phyloP scores from a whole-genome alignment of 768 basidiomycete genomes.

The Auricularia sp. region DNA sequence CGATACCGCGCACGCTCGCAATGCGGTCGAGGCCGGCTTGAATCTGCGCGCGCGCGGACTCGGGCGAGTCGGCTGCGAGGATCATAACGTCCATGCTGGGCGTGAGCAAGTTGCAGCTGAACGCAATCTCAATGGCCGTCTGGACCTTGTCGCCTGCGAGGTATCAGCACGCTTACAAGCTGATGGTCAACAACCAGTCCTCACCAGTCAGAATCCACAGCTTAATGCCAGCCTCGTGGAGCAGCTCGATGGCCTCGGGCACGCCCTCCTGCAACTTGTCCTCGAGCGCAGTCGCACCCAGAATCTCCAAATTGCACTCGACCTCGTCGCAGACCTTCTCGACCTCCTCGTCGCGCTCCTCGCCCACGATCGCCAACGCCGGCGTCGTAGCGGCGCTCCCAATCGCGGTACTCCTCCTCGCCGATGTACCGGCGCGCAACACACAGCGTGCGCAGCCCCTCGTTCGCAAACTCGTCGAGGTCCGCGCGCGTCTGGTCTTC shows the following conservation, averaged over 20 bases:
- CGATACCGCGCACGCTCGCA: constrained; percentile 69
- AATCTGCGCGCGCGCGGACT: constrained; percentile 72
- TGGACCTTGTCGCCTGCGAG: constrained; percentile 84
- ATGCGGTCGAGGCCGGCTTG: constrained; percentile 94
- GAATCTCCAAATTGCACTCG: constrained; percentile 71
- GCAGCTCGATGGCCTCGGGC: constrained; percentile 85
- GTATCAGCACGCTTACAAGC: background rate
- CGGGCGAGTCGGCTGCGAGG: constrained; percentile 70
- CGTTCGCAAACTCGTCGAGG: constrained; percentile 91
- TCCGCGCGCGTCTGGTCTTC: constrained; percentile 72
- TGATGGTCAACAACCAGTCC: constrained; percentile 10
- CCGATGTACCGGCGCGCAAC: constrained; percentile 69
- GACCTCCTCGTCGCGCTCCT: constrained; percentile 82
- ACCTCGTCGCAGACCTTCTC: constrained; percentile 79
- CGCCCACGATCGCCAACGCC: constrained; percentile 56
- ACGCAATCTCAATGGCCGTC: constrained; percentile 97
- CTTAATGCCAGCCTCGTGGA: constrained; percentile 93
- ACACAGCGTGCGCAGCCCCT: constrained; percentile 83
- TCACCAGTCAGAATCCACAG: constrained; percentile 92
- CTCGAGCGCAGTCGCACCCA: constrained; percentile 93
- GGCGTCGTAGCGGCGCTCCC: constrained; percentile 75
- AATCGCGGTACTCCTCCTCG: constrained; percentile 77
- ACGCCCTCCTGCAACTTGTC: constrained; percentile 97
- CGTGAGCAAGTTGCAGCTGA: constrained; percentile 90
- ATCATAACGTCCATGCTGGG: constrained; percentile 97